phyloP scores from a whole-genome alignment of 2,329 filamentous ascomycete genomes.

The Dactylellina drechsleri region DNA sequence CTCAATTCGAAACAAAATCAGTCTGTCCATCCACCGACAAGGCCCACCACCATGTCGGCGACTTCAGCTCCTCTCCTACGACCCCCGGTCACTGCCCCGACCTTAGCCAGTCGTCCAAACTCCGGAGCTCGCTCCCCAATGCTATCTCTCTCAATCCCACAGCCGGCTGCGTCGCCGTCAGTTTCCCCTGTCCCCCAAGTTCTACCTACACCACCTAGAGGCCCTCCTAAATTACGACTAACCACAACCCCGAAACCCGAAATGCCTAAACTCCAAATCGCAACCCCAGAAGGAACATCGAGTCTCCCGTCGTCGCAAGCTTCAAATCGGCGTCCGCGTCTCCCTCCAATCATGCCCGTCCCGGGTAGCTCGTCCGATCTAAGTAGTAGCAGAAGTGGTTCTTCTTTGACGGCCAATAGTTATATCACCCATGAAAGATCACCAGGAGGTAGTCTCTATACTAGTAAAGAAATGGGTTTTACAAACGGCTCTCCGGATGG shows the following conservation, averaged over 20 bases:
- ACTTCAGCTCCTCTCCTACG: slow-evolving; percentile 54
- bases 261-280: slow-evolving; percentile 49
- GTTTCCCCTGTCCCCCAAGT: slow-evolving; percentile 48
- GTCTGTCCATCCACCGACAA: slow-evolving; percentile 35
- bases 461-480: slow-evolving; percentile 45
- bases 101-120: slow-evolving; percentile 50
- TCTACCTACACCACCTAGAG: slow-evolving; percentile 47
- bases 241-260: slow-evolving; percentile 56
- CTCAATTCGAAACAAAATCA: slow-evolving; percentile 32
- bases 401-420: slow-evolving; percentile 39
- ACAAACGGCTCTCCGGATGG: slow-evolving; percentile 51
- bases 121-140: slow-evolving; percentile 53
- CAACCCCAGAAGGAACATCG: slow-evolving; percentile 42
- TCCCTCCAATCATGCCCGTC: slow-evolving; percentile 39
- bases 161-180: slow-evolving; percentile 40
- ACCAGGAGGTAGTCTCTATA: slow-evolving; percentile 48
- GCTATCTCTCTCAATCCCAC: slow-evolving; percentile 57
- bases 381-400: slow-evolving; percentile 20
- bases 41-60: slow-evolving; percentile 53
- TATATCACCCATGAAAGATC: slow-evolving; percentile 49
- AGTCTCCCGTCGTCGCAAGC: slow-evolving; percentile 51
- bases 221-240: slow-evolving; percentile 58
- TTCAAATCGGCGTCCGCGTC: slow-evolving; percentile 35
- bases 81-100: slow-evolving; percentile 46
- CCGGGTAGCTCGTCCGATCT: slow-evolving; percentile 43